These are phyloP conservation scores for Pichia cactophila DNA, from an alignment of 1,139 yeast species.

Conservation along the genomic window DNA sequence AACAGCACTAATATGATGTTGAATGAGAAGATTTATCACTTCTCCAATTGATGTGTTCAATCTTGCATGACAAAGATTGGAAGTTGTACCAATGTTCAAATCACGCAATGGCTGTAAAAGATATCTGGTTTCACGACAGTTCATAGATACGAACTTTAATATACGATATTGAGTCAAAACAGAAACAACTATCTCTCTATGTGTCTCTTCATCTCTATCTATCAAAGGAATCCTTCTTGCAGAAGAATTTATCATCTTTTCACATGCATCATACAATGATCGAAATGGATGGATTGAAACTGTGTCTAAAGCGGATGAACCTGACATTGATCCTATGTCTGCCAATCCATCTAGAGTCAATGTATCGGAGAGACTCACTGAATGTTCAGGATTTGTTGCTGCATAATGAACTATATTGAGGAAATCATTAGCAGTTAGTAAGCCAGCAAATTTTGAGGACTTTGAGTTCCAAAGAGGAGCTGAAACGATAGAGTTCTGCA, in stretches of 20 bases:
- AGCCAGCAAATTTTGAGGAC: constrained; percentile 86
- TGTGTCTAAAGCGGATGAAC: constrained; percentile 84
- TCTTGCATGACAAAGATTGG: constrained; percentile 67
- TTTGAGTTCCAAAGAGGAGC: constrained; percentile 97
- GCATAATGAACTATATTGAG: constrained; percentile 94
- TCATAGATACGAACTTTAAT: constrained; percentile 87
- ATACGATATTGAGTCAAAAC: constrained; percentile 96
- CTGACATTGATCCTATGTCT: constrained; percentile 27
- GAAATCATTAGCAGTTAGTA: constrained; percentile 86
- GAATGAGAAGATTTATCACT: constrained; percentile 76
- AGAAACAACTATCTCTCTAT: constrained; percentile 88
- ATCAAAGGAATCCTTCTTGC: constrained; percentile 93
- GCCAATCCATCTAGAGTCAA: constrained; percentile 66
- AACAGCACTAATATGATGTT: constrained; percentile 77
- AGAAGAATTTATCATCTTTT: constrained; percentile 79
- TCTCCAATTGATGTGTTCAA: constrained; percentile 94
- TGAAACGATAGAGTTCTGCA: constrained; percentile 90
- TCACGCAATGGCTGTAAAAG: constrained; percentile 69
- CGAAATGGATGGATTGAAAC: constrained; percentile 87
- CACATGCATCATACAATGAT: constrained; percentile 88
- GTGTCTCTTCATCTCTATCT: constrained; percentile 89
- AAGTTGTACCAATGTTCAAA: constrained; percentile 52
- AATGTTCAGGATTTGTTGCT: constrained; percentile 84
- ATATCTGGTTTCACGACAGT: constrained; percentile 90
- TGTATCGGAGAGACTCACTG: constrained; percentile 53